phyloP scores from a whole-genome alignment of 805 yeast genomes.

The Isabelozyma pseudorhagii region DNA sequence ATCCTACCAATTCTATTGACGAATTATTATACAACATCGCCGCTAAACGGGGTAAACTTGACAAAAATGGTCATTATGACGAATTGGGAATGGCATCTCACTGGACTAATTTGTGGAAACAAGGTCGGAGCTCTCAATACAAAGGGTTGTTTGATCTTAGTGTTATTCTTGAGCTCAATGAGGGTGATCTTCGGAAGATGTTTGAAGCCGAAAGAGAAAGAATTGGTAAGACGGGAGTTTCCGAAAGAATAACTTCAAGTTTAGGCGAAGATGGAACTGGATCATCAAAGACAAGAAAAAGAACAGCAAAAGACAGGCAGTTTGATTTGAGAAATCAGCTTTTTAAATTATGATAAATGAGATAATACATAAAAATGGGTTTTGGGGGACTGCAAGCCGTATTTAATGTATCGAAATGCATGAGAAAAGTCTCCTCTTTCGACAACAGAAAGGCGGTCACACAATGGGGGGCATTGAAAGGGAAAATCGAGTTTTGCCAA shows the following conservation, averaged over 20 bases:
- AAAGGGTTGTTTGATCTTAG: constrained; percentile 34
- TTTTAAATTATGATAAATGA: constrained; percentile 24
- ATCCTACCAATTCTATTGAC: constrained; percentile 72
- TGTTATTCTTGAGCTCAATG: constrained; percentile 28
- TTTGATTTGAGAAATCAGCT: constrained; percentile 35
- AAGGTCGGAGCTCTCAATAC: constrained; percentile 42
- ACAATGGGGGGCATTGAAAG: too few species aligned
- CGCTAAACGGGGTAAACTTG: constrained; percentile 31
- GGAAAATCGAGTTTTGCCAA: too few species aligned
- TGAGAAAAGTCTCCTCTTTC: too few species aligned
- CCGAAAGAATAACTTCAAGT: constrained; percentile 26
- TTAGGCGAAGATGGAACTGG: constrained; percentile 41
- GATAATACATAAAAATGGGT: too few species aligned
- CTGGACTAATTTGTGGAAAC: constrained; percentile 61
- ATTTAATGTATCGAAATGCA: too few species aligned
- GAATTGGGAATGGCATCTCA: constrained; percentile 60
- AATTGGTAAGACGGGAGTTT: constrained; percentile 23
- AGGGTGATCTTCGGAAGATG: constrained; percentile 17
- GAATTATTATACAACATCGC: constrained; percentile 52
- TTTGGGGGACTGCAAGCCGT: too few species aligned
- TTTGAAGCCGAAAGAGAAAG: constrained; percentile 28
- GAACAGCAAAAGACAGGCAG: constrained; percentile 45
- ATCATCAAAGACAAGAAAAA: constrained; percentile 28
- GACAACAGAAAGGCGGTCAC: too few species aligned
- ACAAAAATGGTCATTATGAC: constrained; percentile 40